These are phyloP conservation scores for Pichia sp. DNA, from an alignment of 1,139 yeast genomes.

Conservation along the genomic window DNA sequence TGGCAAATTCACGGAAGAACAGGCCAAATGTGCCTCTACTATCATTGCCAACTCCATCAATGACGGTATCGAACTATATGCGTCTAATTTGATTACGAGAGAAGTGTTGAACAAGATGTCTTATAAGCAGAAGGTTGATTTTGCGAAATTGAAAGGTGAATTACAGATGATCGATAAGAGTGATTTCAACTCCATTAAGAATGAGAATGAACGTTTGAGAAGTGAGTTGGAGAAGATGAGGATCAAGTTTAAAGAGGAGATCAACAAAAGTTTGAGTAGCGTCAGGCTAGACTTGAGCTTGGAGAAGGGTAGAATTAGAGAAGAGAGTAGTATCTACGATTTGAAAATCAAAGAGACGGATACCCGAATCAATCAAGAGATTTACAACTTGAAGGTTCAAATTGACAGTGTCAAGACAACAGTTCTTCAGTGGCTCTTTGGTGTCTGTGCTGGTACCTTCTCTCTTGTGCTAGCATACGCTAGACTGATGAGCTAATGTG, in stretches of 20 bases:
- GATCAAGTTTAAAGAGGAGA: slow-evolving; percentile 82
- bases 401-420: slow-evolving; percentile 92
- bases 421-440: slow-evolving; percentile 96
- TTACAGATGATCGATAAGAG: slow-evolving; percentile 81
- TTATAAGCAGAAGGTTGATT: slow-evolving; percentile 93
- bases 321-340: slow-evolving; percentile 88
- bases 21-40: slow-evolving; percentile 73
- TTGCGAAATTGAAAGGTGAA: slow-evolving; percentile 89
- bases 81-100: slow-evolving; percentile 70
- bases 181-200: slow-evolving; percentile 73
- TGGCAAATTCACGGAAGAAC: slow-evolving; percentile 62
- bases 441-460: slow-evolving; percentile 97
- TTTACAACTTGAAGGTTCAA: slow-evolving; percentile 90
- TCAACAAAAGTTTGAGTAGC: slow-evolving; percentile 83
- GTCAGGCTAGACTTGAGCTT: slow-evolving; percentile 84
- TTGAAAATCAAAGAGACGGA: slow-evolving; percentile 91
- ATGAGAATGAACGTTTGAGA: slow-evolving; percentile 80
- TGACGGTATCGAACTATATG: slow-evolving; percentile 72
- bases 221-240: slow-evolving; percentile 83
- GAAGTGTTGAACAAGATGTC: slow-evolving; percentile 78
- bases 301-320: slow-evolving; percentile 93
- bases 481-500: slow-evolving; percentile 59
- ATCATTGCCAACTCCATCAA: slow-evolving; percentile 72
- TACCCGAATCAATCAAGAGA: slow-evolving; percentile 91
- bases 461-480: slow-evolving; percentile 89